Evolutionary conservation across 73 alveolate genomes (phyloP).

Genomic region (Stentor roeselii): DNA sequence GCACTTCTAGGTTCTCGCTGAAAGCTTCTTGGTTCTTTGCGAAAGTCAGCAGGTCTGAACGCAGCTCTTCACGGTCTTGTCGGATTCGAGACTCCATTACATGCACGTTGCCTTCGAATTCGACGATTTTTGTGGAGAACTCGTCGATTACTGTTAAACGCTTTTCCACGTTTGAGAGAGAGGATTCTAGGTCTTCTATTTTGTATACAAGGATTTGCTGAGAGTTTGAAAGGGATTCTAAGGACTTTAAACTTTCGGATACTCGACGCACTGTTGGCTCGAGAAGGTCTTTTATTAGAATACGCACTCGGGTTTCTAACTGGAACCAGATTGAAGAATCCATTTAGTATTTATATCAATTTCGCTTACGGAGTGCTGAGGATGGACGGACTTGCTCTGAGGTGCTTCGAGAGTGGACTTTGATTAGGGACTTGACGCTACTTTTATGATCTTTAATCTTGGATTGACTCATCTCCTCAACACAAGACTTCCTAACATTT

Average conservation of each 20-base stretch:
- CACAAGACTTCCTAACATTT: background rate
- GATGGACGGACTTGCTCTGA: background rate
- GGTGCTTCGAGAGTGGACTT: background rate
- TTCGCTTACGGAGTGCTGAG: background rate
- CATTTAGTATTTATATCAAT: too few relatives aligned
- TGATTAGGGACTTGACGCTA: background rate
- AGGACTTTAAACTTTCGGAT: background rate
- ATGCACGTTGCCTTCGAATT: background rate
- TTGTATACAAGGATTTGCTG: background rate
- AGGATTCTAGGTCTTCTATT: background rate
- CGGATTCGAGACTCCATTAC: slow-evolving; percentile 8
- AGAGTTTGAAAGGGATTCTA: background rate
- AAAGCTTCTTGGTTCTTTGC: background rate
- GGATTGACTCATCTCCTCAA: background rate
- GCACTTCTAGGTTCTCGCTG: background rate
- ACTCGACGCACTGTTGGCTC: slow-evolving; percentile 24
- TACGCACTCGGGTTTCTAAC: slow-evolving; percentile 20
- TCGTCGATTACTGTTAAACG: background rate
- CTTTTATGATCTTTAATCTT: background rate
- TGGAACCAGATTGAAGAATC: slow-evolving; percentile 34
- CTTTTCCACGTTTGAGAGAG: background rate
- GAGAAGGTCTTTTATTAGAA: slow-evolving; percentile 12
- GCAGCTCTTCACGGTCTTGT: background rate
- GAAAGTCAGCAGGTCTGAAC: background rate
- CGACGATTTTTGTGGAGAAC: background rate